Evolutionary conservation across 345 rosid genomes (phyloP), one percentile per base, ranked within the genome.

Genomic region (Citrus medica): DNA sequence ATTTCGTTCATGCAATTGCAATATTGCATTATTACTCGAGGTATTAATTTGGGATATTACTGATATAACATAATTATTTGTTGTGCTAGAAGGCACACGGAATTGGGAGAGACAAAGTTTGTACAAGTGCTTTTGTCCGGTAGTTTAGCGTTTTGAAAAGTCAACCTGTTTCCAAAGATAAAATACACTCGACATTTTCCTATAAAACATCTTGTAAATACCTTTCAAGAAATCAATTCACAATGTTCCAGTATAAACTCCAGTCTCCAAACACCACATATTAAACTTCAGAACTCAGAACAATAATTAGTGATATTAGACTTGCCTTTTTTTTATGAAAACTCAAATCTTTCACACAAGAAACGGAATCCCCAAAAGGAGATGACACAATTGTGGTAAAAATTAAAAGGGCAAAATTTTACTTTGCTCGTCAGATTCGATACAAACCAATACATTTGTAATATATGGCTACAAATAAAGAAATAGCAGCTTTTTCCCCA

Each of bases 111-210:
- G 14, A 12, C 14, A 10, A 42, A 42, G 48, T 12, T 0, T 42
- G 48, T 12, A 12, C 16, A 42, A 12, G 13, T 40, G 48, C 48
- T 40, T 40, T 40, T 40, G 3, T 0, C 48, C 0, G 0, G 0
- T 0, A 14, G 48, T 40, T 40, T 10, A 9, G 4, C 48, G 3
- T 58, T 58, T 58, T 58, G n/a, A 3, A 59, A 22, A 59, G 25
- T 22, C 12, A n/a, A 6, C 9, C 9, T 59, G 0, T n/a, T 59
- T n/a, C 0, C 0, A 42, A 42, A 42, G 48, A 42, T 42, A 10
- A 42, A 42, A 0, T 42, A 3, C 0, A 42, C 13, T 9, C 13
- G 1, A 42, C 48, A 42, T 42, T 40, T 40, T 40, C 46, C 13
- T 40, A 40, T 40, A 40, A 40, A 40, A 10, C 13, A 40, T 59